These are phyloP conservation scores for Chrysoporthe deuterocubensis DNA, from an alignment of 2,329 filamentous ascomycete genomes.

Conservation along the genomic window DNA sequence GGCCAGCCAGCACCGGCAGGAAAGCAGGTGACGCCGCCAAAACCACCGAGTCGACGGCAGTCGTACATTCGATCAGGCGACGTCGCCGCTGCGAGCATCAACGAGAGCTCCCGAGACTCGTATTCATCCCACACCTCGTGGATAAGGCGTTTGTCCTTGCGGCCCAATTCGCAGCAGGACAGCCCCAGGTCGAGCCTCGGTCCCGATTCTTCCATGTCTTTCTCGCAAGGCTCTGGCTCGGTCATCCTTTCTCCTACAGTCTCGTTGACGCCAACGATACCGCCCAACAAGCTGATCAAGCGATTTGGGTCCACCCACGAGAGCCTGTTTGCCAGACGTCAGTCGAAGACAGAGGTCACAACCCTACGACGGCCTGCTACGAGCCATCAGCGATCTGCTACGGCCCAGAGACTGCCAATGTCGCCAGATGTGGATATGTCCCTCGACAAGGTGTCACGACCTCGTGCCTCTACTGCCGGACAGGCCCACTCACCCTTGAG, in stretches of 20 bases:
- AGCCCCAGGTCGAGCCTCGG: conserved; percentile 65
- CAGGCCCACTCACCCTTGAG: conserved; percentile 27
- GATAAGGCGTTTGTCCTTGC: conserved; percentile 72
- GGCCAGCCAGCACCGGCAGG: conserved; percentile 39
- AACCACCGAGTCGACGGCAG: conserved; percentile 44
- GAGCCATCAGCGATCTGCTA: conserved; percentile 77
- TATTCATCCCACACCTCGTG: conserved; percentile 69
- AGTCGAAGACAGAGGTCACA: conserved; percentile 64
- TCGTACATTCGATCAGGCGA: conserved; percentile 49
- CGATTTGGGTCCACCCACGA: conserved; percentile 47
- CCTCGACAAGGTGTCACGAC: conserved; percentile 36
- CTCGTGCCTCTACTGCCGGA: conserved; percentile 30
- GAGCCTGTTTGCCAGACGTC: conserved; percentile 44
- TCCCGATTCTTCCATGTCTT: conserved; percentile 66
- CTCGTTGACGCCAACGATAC: conserved; percentile 48
- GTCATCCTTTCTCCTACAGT: conserved; percentile 59
- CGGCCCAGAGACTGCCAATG: conserved; percentile 58
- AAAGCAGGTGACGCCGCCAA: conserved; percentile 48
- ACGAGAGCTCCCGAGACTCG: conserved; percentile 58
- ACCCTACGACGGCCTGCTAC: conserved; percentile 75
- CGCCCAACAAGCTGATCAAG: conserved; percentile 80
- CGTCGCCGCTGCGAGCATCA: conserved; percentile 40
- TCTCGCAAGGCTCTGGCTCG: conserved; percentile 68
- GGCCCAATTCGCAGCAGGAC: conserved; percentile 67
- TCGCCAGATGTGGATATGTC: conserved; percentile 28